Evolutionary conservation across 2,329 filamentous ascomycete species (phyloP), one percentile per base, ranked within the genome.

Genomic region (Colletotrichum abscissum): DNA sequence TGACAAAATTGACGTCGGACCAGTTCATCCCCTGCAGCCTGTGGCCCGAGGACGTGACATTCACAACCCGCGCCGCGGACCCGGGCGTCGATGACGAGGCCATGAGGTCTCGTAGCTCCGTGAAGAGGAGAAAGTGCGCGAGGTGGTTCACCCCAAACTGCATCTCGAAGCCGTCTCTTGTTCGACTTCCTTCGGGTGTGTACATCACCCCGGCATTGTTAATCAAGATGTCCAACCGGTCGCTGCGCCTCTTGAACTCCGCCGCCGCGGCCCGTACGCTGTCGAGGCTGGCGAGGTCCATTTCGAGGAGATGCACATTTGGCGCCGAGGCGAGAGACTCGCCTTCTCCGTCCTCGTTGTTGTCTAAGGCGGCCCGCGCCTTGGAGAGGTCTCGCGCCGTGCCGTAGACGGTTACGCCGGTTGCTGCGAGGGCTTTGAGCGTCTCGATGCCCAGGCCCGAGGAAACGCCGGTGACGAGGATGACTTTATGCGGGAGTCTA

Each of bases 61-160:
- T 78, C 55, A 90, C 81, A 4, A 89, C 84, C 1, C 88, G 82
- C 0, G 84, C 87, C 4, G 81, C 76, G 67, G 85, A 87, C 0
- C 77, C 75, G 0, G 83, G 78, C 0, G 82, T 84, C 1, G 82
- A 76, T 3, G 81, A 81, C 0, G 81, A 76, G 0, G 88, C 77
- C 7, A 90, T 77, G 0, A 82, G 76, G 0, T 82, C 78, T 52
- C 85, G 86, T 30, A 90, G 80, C 1, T 88, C 82, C 24, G 87
- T 81, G 76, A 88, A 86, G 28, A 90, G 82, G 0, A 89, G 81
- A 79, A 90, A 90, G 75, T 89, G 86, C 14, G 80, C 83, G 1
- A 91, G 79, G 75, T 90, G 84, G 77, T 90, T 89, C 3, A 83
- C 85, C 42, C 83, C 88, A 67, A 90, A 86, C 69, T 89, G 87